Base-by-base conservation (phyloP, 2,329 filamentous ascomycete genomes). In the Aspergillus ustus region DNA sequence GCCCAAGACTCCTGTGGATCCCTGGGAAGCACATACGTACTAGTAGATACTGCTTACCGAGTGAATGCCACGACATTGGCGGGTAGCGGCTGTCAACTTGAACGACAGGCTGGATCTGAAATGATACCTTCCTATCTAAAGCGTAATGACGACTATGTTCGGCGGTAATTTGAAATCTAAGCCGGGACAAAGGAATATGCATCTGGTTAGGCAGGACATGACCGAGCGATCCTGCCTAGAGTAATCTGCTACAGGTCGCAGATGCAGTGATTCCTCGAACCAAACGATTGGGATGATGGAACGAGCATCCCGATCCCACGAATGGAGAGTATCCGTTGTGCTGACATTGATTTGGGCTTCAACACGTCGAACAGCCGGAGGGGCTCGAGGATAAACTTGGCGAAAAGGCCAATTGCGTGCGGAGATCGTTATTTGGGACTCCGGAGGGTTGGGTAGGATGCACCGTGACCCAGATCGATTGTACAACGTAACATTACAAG, bases 361-460 rank as follows among this genome's bases (percentile, higher is more conserved):
- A 40, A 40, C 34, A 4, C 34, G 11, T 15, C 34, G 15, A 40
- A 13, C 34, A 40, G 9, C 34, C 9, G 4, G 34, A 40, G 34
- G 34, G 34, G 13, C 34, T 40, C 11, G 11, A 40, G 34, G 31
- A 34, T 34, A 44, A 44, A n/a, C 46, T 52, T 51, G 46, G 55
- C 25, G 34, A 57, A 9, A 8, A 19, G 29, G 55, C 55, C 55
- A 57, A 57, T 44, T n/a, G 20, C 20, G 20, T 13, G 22, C 34
- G 46, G 51, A 31, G 34, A 57, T 57, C 37, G 37, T 25, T 37
- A 57, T 57, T 45, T 20, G 17, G 34, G 15, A 49, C 29, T 34
- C 54, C 31, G 2, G 46, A 34, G 22, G 34, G 34, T 57, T 29
- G 20, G 29, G 31, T 28, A 17, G 37, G 37, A 17, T 40, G 11